Percentiles rank a stretch among this genome's conserved stretches.
phyloP scores from a whole-genome alignment of 768 basidiomycete species.

The Phylloporus rhodoxanthus region DNA sequence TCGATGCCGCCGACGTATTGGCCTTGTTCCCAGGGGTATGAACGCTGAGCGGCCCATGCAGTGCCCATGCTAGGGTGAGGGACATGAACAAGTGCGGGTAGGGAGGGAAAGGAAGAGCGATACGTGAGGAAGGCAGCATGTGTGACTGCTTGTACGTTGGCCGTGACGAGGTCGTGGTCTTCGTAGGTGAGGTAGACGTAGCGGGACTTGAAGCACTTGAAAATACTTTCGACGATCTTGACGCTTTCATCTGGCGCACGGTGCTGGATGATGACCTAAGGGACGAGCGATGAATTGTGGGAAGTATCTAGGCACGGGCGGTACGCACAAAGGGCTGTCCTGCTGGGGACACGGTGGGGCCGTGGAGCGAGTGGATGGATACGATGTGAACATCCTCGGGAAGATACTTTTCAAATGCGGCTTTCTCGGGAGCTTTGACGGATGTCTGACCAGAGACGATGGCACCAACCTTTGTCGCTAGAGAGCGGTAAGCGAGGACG shows the following conservation, averaged over 20 bases:
- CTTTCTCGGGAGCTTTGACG: constrained; percentile 90
- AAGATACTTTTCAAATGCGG: constrained; percentile 83
- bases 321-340: constrained; percentile 82
- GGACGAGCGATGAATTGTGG: neutral
- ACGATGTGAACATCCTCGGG: constrained; percentile 85
- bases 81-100: constrained; percentile 2
- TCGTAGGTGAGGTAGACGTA: constrained; percentile 94
- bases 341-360: constrained; percentile 78
- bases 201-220: constrained; percentile 73
- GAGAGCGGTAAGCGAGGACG: neutral
- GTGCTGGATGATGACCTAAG: constrained; percentile 83
- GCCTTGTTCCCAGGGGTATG: constrained; percentile 94
- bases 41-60: constrained; percentile 73
- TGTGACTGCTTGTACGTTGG: constrained; percentile 97
- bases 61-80: constrained; percentile 80
- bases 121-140: constrained; percentile 97
- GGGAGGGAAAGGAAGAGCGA: neutral
- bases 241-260: constrained; percentile 72
- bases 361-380: constrained; percentile 92
- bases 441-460: constrained; percentile 95
- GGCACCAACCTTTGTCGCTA: constrained; percentile 88
- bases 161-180: constrained; percentile 93
- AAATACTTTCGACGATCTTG: constrained; percentile 71
- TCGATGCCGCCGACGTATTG: constrained; percentile 97
- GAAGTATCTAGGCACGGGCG: neutral